These are phyloP conservation scores for Irpex rosettiformis DNA, from an alignment of 1,284 basidiomycete species.

Conservation along the genomic window DNA sequence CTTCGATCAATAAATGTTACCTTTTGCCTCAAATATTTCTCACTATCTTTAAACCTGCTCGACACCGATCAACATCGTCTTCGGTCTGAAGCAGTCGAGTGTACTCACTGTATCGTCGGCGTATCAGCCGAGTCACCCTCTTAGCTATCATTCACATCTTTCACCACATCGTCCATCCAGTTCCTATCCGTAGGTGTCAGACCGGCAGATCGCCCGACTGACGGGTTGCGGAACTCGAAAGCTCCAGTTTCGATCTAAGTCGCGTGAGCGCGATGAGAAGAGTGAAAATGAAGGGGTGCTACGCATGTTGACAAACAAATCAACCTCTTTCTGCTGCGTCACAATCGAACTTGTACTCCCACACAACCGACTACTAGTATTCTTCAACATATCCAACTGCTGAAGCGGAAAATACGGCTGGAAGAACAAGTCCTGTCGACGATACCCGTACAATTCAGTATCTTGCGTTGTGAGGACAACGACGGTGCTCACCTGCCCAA, in stretches of 20 bases:
- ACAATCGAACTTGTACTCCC: constrained; percentile 97
- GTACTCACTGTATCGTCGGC: constrained; percentile 64
- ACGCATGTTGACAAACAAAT: constrained; percentile 86
- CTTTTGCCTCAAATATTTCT: constrained; percentile 88
- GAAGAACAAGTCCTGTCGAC: constrained; percentile 90
- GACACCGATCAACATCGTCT: no score
- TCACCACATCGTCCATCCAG: constrained; percentile 82
- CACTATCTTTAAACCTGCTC: constrained; percentile 88
- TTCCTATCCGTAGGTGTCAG: constrained; percentile 93
- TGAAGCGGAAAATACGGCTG: constrained; percentile 97
- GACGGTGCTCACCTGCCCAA: constrained; percentile 65
- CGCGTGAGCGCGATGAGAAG: not conserved
- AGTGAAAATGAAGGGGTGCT: no score
- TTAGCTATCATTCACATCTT: constrained; percentile 47
- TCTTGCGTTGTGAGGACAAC: not conserved
- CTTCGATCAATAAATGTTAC: constrained; percentile 32
- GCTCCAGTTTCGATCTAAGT: constrained; percentile 76
- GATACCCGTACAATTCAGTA: not conserved
- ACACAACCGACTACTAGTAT: constrained; percentile 82
- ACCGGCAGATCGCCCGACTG: constrained; percentile 72
- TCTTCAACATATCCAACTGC: constrained; percentile 87
- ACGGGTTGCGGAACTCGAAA: constrained; percentile 83
- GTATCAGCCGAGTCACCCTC: constrained; percentile 55
- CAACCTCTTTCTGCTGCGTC: constrained; percentile 89
- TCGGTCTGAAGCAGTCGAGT: no score